Base-by-base conservation (phyloP, 495 filamentous ascomycete species). In the Articulospora tetracladia region DNA sequence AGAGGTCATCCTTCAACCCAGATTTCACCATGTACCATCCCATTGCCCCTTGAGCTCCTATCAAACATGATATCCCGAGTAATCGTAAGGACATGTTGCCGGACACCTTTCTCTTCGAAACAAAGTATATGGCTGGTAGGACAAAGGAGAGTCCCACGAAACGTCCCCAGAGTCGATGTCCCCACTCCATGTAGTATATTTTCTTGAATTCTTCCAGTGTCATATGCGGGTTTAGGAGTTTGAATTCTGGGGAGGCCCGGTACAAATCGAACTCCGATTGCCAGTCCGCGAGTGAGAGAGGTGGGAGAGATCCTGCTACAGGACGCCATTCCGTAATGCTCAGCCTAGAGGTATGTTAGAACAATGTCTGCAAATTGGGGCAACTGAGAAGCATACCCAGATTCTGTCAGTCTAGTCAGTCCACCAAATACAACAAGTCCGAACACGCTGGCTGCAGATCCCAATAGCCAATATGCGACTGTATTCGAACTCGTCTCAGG, bases 11-110 rank as follows among this genome's bases (percentile, higher is more conserved):
- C 65, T 91, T 91, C 58, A 98, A 77, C 1, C 94, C 94, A 0
- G 88, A 93, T 73, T 95, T 96, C 65, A 98, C 94, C 94, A 98
- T 98, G 91, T 93, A 98, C 94, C 94, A 98, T 11, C 94, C 94
- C 48, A 98, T 81, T 64, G 94, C 86, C 10, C 95, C 94, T 73
- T 98, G 94, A 71, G 97, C 94, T 28, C 91, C 95, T 71, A 98
- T 97, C 53, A 97, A 75, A 32, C 80, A 86, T 22, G 88, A 86
- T 59, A 98, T 97, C 1, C 92, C 93, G 19, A 81, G 76, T n/a
- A 98, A 81, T 44, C 84, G 83, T 46, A 72, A 69, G 4, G 92
- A 86, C 86, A 96, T 95, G 34, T 83, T 85, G 36, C 78, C 76
- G 23, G 89, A 87, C 27, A 97, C 93, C 58, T 86, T 85, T 58